Evolutionary conservation across 176 grass and related monocot species (phyloP).

Genomic region (Avena sativa): DNA sequence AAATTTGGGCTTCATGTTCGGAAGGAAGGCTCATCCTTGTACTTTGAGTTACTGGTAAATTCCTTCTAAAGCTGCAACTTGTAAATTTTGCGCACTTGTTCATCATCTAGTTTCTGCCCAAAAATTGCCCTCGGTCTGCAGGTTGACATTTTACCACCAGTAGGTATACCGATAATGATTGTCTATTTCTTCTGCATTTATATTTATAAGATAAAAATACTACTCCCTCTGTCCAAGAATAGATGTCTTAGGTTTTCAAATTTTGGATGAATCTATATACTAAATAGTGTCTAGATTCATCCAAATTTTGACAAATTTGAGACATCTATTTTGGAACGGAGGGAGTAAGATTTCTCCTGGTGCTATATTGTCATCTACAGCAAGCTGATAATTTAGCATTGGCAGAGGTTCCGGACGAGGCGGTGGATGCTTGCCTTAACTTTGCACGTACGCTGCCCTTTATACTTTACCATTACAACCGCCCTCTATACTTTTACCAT

Average conservation of each 20-base stretch:
- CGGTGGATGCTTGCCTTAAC: background rate
- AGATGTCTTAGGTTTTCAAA: no score
- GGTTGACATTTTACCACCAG: background rate
- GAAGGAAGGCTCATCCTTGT: constrained; percentile 23
- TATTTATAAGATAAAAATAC: background rate
- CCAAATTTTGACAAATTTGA: no score
- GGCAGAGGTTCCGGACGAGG: background rate
- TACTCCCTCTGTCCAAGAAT: background rate
- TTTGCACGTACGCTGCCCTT: background rate
- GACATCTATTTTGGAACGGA: no score
- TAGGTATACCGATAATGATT: background rate
- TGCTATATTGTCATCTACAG: background rate
- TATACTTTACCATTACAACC: background rate
- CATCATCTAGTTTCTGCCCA: background rate
- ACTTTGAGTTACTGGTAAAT: background rate
- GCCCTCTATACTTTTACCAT: background rate
- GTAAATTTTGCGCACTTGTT: background rate
- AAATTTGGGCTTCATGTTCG: background rate
- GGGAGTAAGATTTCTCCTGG: background rate
- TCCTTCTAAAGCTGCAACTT: background rate
- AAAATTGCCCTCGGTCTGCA: background rate
- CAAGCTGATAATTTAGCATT: background rate
- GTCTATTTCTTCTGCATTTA: background rate
- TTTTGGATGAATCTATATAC: no score
- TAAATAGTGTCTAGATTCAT: no score